phyloP scores from a whole-genome alignment of 2,329 filamentous ascomycete species.

The Zasmidium citrigriseum region DNA sequence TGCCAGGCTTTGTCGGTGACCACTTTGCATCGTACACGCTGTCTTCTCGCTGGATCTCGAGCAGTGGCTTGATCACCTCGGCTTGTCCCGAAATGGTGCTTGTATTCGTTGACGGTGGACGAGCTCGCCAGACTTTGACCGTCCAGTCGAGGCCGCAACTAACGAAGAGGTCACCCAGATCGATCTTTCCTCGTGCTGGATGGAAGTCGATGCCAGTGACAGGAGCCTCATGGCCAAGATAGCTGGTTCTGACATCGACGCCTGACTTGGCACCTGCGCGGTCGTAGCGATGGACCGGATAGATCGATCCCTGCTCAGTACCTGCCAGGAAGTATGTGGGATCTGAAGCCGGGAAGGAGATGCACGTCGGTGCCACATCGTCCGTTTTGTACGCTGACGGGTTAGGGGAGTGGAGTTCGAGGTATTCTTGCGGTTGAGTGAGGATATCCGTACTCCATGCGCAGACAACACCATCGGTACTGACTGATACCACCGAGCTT shows the following conservation, averaged over 20 bases:
- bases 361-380: conserved; percentile 89
- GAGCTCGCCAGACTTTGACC: conserved; percentile 94
- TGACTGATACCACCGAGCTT: conserved; percentile 97
- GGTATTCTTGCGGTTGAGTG: conserved; percentile 89
- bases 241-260: conserved; percentile 84
- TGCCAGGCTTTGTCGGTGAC: conserved; percentile 90
- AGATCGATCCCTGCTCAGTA: conserved; percentile 94
- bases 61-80: conserved; percentile 58
- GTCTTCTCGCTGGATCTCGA: conserved; percentile 92
- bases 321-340: conserved; percentile 97
- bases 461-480: conserved; percentile 93
- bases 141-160: conserved; percentile 96
- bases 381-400: conserved; percentile 72
- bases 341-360: conserved; percentile 92
- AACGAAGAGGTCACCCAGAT: conserved; percentile 89
- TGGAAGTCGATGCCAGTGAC: conserved; percentile 98
- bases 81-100: conserved; percentile 48
- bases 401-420: conserved; percentile 84
- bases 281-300: conserved; percentile 95
- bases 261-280: conserved; percentile 95
- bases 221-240: conserved; percentile 86
- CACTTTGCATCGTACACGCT: conserved; percentile 95
- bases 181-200: conserved; percentile 85
- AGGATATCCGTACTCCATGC: conserved; percentile 99
- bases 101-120: conserved; percentile 71